Conservation (phyloP, 2,329 filamentous ascomycete genomes). For the Alternaria atra region DNA sequence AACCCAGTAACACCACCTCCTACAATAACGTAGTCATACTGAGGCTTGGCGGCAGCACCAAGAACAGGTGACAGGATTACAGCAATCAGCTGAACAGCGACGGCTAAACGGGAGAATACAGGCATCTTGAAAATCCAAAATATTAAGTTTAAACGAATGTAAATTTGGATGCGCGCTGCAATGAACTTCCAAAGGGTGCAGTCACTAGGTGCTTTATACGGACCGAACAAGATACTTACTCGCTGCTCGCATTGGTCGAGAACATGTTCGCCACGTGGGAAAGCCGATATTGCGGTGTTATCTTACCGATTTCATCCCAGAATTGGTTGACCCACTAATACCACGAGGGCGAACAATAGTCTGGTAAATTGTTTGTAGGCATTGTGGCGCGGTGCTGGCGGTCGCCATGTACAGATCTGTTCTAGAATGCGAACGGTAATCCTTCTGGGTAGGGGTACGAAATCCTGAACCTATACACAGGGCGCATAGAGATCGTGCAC, state of each 20-base stretch:
- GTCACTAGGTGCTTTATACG: slow-evolving; percentile 30
- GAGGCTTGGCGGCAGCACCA: slow-evolving; percentile 17
- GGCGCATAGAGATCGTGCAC: neutral
- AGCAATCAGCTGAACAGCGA: slow-evolving; percentile 35
- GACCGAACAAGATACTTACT: slow-evolving; percentile 8
- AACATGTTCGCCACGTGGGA: slow-evolving; percentile 21
- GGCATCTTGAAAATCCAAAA: slow-evolving; percentile 30
- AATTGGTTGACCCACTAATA: slow-evolving; percentile 7
- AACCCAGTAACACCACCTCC: slow-evolving; percentile 43
- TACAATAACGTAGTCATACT: slow-evolving; percentile 46
- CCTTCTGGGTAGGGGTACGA: slow-evolving; percentile 3
- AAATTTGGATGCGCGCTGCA: slow-evolving; percentile 9
- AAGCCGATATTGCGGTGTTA: slow-evolving; percentile 19
- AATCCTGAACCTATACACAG: neutral
- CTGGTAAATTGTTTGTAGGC: slow-evolving; percentile 16
- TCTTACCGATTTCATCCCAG: slow-evolving; percentile 4
- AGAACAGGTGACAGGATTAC: slow-evolving; percentile 31
- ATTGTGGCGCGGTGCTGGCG: slow-evolving; percentile 1
- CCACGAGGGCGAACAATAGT: neutral
- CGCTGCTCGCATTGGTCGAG: slow-evolving; percentile 22
- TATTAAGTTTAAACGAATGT: slow-evolving; percentile 28
- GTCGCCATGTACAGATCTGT: neutral
- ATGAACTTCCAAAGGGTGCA: slow-evolving; percentile 10
- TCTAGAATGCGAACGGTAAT: slow-evolving; percentile 8
- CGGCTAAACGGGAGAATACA: slow-evolving; percentile 37